These are phyloP conservation scores for Ceraceosorus bombacis DNA, from an alignment of 1,284 basidiomycete genomes.

Conservation along the genomic window DNA sequence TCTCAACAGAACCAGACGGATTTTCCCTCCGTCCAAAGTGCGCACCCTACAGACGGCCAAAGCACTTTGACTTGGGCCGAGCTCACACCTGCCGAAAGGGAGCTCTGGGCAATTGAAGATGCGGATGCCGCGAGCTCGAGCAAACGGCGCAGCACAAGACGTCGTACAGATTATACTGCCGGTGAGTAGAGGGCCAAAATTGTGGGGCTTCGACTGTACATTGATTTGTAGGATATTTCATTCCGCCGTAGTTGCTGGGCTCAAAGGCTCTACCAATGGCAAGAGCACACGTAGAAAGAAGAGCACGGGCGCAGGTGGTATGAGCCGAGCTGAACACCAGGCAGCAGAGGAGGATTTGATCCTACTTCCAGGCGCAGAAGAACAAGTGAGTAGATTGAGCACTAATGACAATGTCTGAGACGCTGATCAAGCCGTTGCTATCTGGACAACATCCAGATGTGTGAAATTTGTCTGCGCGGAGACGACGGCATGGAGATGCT, in stretches of 20 bases:
- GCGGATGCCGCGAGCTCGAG: conserved; percentile 1
- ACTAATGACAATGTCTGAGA: not conserved
- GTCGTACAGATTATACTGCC: not conserved
- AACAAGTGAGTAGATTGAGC: conserved; percentile 1
- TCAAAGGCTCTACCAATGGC: not conserved
- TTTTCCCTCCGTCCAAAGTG: too few species aligned
- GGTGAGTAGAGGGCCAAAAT: too few species aligned
- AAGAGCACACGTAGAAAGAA: not conserved
- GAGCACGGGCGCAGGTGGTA: not conserved
- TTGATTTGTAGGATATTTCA: too few species aligned
- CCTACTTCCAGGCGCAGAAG: conserved; percentile 8
- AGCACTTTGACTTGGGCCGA: too few species aligned
- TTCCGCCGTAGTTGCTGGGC: too few species aligned
- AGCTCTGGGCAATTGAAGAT: not conserved
- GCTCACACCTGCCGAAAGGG: conserved; percentile 1
- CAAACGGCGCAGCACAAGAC: conserved; percentile 4
- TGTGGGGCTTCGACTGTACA: too few species aligned
- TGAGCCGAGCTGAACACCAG: not conserved
- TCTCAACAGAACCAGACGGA: not conserved
- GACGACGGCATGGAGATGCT: conserved; percentile 83
- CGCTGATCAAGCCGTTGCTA: not conserved
- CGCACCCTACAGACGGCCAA: too few species aligned
- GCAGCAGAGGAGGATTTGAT: conserved; percentile 1
- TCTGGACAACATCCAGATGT: conserved; percentile 22
- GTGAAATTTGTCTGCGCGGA: conserved; percentile 61